Evolutionary conservation across 2,329 filamentous ascomycete species (phyloP), one percentile per base, ranked within the genome.

Genomic region (Penicillium sp.): DNA sequence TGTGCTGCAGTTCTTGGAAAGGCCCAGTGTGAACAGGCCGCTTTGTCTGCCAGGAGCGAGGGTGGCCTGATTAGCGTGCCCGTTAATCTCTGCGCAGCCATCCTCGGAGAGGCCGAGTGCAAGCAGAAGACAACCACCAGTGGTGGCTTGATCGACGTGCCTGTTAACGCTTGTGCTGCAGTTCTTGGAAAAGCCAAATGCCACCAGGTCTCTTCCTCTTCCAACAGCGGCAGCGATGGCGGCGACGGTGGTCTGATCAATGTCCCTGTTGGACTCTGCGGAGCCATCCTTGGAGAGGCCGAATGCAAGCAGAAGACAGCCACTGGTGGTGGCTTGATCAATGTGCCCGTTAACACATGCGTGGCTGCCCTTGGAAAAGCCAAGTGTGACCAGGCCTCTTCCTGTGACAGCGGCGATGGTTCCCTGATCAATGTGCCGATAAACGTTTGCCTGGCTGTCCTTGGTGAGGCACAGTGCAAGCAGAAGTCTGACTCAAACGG

Each of bases 391-490:
- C 66, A 68, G 50, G 59, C 50, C 34, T 50, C 59, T 20, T 51
- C 50, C 14, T 34, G 5, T 14, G 18, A 29, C 48, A 38, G 50
- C 38, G 32, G 16, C 40, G 46, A 49, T 14, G 60, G 60, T 31
- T 55, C 60, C 31, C 53, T 69, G 50, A 68, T 69, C 58, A 68
- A 57, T 46, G 64, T 69, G 1, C 67, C 67, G 14, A 46, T 69
- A 55, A 67, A 69, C 40, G 22, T 66, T 45, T 69, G 67, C 46
- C 59, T 68, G 24, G 64, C 66, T 56, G 65, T 69, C 26, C 67
- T 69, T 26, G 67, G 67, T n/a, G 61, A 67, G 38, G 57, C 58
- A 31, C 49, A 63, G 39, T 69, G 67, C 61, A 16, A 69, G 14
- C 66, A 68, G 50, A 53, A 40, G 22, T 55, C 61, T n/a, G 14